Conservation (phyloP, 2,329 filamentous ascomycete species). For the Dactylellina cionopaga region DNA sequence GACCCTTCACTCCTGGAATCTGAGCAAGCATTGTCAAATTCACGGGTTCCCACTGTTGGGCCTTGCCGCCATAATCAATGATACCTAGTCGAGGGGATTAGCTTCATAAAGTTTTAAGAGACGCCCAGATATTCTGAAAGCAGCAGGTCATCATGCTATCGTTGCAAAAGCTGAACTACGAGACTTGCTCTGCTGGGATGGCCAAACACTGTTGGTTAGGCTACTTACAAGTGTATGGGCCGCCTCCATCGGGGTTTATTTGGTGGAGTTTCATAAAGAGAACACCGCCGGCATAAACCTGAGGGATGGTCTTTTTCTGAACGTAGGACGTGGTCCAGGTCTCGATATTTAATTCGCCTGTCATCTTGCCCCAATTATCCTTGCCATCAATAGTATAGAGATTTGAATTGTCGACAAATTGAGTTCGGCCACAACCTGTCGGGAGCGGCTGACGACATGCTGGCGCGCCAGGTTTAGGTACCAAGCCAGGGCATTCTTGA, state of each 20-base stretch:
- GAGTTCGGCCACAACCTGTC: not conserved
- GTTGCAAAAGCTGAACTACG: no score
- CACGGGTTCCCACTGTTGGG: conserved; percentile 57
- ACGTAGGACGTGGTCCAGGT: not conserved
- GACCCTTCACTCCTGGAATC: not conserved
- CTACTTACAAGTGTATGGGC: conserved; percentile 31
- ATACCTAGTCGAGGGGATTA: no score
- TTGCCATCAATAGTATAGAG: not conserved
- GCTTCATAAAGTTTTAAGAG: no score
- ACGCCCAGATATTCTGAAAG: no score
- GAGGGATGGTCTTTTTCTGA: conserved; percentile 62
- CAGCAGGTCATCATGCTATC: no score
- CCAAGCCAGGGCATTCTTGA: not conserved
- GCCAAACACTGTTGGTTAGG: not conserved
- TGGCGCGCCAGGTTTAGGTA: not conserved
- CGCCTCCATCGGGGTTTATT: conserved; percentile 28
- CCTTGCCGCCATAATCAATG: conserved; percentile 71
- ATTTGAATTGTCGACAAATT: not conserved
- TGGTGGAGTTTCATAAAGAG: conserved; percentile 68
- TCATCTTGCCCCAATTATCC: not conserved
- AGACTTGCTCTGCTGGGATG: not conserved
- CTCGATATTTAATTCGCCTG: not conserved
- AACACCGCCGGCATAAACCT: conserved; percentile 68
- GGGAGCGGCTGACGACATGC: not conserved
- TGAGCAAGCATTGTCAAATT: not conserved